Evolutionary conservation across 2,329 filamentous ascomycete genomes (phyloP), one percentile per base, ranked within the genome.

Genomic region (Graphiopsis chlorocephala): DNA sequence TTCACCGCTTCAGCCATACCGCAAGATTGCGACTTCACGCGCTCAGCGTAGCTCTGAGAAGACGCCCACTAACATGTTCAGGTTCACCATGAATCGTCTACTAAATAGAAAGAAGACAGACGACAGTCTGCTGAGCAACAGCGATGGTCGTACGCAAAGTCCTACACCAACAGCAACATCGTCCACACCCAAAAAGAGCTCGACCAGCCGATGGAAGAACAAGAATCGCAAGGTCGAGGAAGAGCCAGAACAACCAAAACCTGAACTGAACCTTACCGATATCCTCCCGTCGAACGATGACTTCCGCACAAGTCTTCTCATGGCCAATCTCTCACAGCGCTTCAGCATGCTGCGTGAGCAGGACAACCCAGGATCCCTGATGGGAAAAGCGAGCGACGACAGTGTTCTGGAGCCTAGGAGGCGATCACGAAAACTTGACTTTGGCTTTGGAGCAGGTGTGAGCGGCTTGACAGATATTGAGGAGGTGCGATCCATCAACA

Each of bases 321-420:
- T 99, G 94, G 93, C 92, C 0, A 94, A 93, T 48, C 84, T 99
- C 4, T 98, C 94, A 0, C 92, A 93, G 14, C 88, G 95, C 7
- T 99, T 99, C 77, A 98, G 94, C 71, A 98, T 98, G 94, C 82
- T 98, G 33, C 85, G 92, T 72, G 94, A 97, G 77, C 94, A 97
- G 76, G 93, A 97, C 75, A 93, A 97, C 72, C 94, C 94, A 1
- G 89, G 83, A 67, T 94, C 92, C 1, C 90, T 93, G 76, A 85
- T 97, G 33, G 94, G 94, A 65, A 97, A 98, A 78, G 94, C 94
- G 17, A 95, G 91, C 77, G 94, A 98, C 74, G 94, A 97, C 77
- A 97, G 93, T 70, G 93, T 98, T 3, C 80, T 98, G 23, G 90
- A 88, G 68, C 91, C 91, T 3, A 93, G 92, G 72, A 86, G 92